Base-by-base conservation (phyloP, 208 protist species). In the Herpetomonas tarakana region DNA sequence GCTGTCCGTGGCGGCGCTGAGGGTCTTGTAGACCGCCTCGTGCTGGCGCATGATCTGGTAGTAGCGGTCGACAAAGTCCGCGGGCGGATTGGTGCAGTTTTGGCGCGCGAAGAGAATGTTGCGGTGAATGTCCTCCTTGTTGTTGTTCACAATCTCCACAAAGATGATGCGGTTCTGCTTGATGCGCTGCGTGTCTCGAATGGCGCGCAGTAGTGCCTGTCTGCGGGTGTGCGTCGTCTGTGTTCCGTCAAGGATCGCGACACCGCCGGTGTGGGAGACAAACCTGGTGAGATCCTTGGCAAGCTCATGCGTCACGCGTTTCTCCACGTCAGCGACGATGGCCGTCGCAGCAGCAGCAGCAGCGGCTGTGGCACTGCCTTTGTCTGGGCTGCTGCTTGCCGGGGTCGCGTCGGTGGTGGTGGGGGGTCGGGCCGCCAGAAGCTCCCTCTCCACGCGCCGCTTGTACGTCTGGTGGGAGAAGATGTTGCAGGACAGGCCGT, bases 11-110 rank as follows among this genome's bases (percentile, higher is more conserved):
- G 72, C 60, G 19, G 86, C 71, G 59, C 67, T 83, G 24, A 95
- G 75, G n/a, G 89, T 75, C 55, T 72, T 68, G 70, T 95, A 95
- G 25, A 91, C 75, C 16, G 68, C 58, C 60, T 88, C 76, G 39
- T 87, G 71, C 59, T 87, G 72, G 24, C 60, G 62, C 25, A 95
- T 86, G 19, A 76, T 46, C 22, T 63, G 47, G 63, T 86, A 92
- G 64, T 93, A 93, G 19, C 76, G 68, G 39, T 92, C 74, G n/a
- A 92, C 81, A 77, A 91, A 95, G 56, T 80, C 72, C 6, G 80
- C 78, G 16, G 76, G 64, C 11, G 78, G 59, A 39, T 82, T 74
- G 12, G 78, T 45, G 45, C 76, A 65, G 61, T 78, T 74, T 45
- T 93, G 78, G 41, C 70, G 65, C n/a, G 76, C 76, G 9, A 61